Conservation (phyloP, 768 basidiomycete genomes). For the Tylopilus sp. region DNA sequence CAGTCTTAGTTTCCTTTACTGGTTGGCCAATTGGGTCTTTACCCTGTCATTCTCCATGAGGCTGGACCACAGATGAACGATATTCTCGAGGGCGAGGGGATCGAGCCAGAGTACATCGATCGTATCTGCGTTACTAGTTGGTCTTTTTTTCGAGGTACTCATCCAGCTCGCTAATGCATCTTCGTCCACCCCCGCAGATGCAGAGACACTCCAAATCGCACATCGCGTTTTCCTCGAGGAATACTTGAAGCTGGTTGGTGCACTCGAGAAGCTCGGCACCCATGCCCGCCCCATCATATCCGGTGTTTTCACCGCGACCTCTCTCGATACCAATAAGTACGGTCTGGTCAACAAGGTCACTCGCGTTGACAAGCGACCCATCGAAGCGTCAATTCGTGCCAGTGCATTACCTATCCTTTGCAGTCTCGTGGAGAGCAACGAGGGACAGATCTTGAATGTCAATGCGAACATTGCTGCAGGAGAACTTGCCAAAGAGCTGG, state of each 20-base stretch:
- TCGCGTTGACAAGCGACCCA: constrained; percentile 89
- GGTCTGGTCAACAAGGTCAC: constrained; percentile 95
- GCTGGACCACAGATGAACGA: constrained; percentile 94
- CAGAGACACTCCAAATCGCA: constrained; percentile 91
- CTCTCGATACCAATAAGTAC: constrained; percentile 93
- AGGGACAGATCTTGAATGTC: constrained; percentile 98
- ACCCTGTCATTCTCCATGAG: constrained; percentile 95
- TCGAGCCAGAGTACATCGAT: constrained; percentile 95
- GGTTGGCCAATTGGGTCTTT: constrained; percentile 97
- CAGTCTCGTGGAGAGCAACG: constrained; percentile 87
- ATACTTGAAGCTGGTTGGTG: constrained; percentile 90
- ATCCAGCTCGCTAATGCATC: not conserved
- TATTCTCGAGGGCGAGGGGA: constrained; percentile 88
- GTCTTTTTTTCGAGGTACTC: constrained; percentile 21
- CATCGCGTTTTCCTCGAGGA: constrained; percentile 96
- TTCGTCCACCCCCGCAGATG: constrained; percentile 47
- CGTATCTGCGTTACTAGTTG: constrained; percentile 94
- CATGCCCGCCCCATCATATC: constrained; percentile 97
- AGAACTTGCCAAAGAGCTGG: constrained; percentile 97
- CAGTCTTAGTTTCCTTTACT: constrained; percentile 93
- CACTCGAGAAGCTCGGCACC: constrained; percentile 91
- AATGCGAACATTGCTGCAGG: constrained; percentile 99
- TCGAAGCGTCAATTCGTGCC: constrained; percentile 95
- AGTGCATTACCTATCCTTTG: constrained; percentile 96
- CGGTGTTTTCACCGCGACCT: constrained; percentile 96